phyloP scores from a whole-genome alignment of 495 filamentous ascomycete genomes.

The Baudoinia panamericana region DNA sequence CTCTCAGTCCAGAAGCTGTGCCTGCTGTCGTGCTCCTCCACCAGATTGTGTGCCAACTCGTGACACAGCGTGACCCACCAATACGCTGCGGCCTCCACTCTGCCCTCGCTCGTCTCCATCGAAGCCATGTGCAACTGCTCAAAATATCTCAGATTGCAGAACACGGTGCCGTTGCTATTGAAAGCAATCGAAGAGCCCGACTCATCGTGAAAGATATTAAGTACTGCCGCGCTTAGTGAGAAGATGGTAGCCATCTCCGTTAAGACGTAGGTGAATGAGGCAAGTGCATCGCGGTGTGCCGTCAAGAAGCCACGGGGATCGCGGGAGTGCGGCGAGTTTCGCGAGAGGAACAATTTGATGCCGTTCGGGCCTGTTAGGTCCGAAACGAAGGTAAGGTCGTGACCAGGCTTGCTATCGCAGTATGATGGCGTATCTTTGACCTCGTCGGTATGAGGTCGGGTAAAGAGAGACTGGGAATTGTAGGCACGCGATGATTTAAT shows the following conservation, averaged over 20 bases:
- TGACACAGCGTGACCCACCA: slow-evolving; percentile 91
- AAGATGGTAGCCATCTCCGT: slow-evolving; percentile 59
- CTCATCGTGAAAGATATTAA: slow-evolving; percentile 84
- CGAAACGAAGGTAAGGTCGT: slow-evolving; percentile 64
- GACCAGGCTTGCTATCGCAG: slow-evolving; percentile 69
- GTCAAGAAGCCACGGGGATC: slow-evolving; percentile 43
- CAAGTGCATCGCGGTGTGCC: slow-evolving; percentile 48
- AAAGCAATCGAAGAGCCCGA: slow-evolving; percentile 77
- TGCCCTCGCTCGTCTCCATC: slow-evolving; percentile 19
- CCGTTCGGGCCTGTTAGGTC: slow-evolving; percentile 41
- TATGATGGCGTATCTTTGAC: slow-evolving; percentile 80
- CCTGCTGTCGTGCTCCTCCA: slow-evolving; percentile 60
- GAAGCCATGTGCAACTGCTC: slow-evolving; percentile 53
- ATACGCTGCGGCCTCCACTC: slow-evolving; percentile 58
- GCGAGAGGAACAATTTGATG: slow-evolving; percentile 59
- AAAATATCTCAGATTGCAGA: slow-evolving; percentile 89
- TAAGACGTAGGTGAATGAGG: slow-evolving; percentile 57
- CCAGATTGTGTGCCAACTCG: slow-evolving; percentile 88
- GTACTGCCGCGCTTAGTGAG: slow-evolving; percentile 40
- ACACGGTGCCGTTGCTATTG: slow-evolving; percentile 71
- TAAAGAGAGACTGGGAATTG: slow-evolving; percentile 56
- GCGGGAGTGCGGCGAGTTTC: slow-evolving; percentile 33
- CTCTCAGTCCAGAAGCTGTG: slow-evolving; percentile 67
- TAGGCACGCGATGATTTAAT: slow-evolving; percentile 71
- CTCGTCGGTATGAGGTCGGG: slow-evolving; percentile 52